These are phyloP conservation scores for Epichloe sylvatica DNA, from an alignment of 2,329 filamentous ascomycete genomes.

Conservation along the genomic window DNA sequence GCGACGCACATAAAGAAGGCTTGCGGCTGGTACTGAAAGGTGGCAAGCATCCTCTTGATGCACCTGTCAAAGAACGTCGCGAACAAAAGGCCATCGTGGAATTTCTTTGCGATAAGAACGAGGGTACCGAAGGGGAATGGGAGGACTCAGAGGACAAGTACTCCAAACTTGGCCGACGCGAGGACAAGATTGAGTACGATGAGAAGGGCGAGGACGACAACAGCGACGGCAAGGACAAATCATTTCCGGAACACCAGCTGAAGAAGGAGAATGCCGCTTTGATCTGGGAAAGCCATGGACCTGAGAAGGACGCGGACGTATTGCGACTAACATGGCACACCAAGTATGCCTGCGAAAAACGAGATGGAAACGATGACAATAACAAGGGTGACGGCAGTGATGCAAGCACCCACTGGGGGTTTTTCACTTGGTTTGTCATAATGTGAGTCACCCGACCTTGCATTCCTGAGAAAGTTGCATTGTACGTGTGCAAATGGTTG, in stretches of 20 bases:
- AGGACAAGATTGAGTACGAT: slow-evolving; percentile 12
- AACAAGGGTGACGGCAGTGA: slow-evolving; percentile 30
- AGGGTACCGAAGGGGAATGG: slow-evolving; percentile 60
- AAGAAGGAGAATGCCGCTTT: slow-evolving; percentile 48
- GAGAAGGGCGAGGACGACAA: slow-evolving; percentile 20
- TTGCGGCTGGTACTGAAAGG: slow-evolving; percentile 54
- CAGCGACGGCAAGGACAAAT: slow-evolving; percentile 23
- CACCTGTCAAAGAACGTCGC: slow-evolving; percentile 31
- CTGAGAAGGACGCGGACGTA: slow-evolving; percentile 42
- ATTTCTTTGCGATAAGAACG: slow-evolving; percentile 64
- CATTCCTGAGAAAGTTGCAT: background rate
- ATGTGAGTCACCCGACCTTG: slow-evolving; percentile 47
- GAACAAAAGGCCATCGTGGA: slow-evolving; percentile 69
- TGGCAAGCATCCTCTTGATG: slow-evolving; percentile 40
- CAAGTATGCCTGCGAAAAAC: slow-evolving; percentile 65
- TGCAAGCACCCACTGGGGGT: slow-evolving; percentile 64
- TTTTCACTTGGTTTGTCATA: slow-evolving; percentile 94
- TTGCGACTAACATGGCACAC: slow-evolving; percentile 75
- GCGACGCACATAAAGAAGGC: slow-evolving; percentile 57
- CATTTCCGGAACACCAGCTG: slow-evolving; percentile 35
- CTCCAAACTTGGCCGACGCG: slow-evolving; percentile 1
- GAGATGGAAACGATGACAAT: slow-evolving; percentile 30
- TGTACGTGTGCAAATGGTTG: no score
- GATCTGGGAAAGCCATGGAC: slow-evolving; percentile 60
- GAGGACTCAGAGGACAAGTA: slow-evolving; percentile 32